These are phyloP conservation scores for Psilocybe sp. DNA, from an alignment of 768 basidiomycete species.

Conservation along the genomic window DNA sequence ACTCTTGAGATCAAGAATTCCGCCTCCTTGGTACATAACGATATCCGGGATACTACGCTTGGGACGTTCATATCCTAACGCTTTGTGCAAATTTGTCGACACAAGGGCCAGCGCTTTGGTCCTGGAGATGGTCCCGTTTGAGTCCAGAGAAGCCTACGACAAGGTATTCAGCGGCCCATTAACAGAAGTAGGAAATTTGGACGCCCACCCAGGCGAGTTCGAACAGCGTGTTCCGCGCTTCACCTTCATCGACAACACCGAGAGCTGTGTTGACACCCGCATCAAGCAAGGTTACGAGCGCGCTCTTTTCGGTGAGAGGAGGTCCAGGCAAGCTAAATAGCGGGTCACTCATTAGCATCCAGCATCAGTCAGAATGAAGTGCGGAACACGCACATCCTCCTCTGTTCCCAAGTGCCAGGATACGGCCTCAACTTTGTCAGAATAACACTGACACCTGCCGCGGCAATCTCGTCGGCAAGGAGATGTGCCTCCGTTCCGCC, in stretches of 20 bases:
- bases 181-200: not conserved
- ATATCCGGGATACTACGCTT: conserved; percentile 26
- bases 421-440: conserved; percentile 60
- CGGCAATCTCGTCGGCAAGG: conserved; percentile 59
- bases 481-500: conserved; percentile 63
- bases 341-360: not conserved
- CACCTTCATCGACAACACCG: conserved; percentile 57
- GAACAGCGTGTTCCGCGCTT: conserved; percentile 67
- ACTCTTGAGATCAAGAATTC: conserved; percentile 40
- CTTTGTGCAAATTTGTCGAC: conserved; percentile 39
- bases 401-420: conserved; percentile 62
- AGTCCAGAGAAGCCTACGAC: conserved; percentile 23
- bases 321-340: conserved; percentile 60
- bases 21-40: conserved; percentile 40
- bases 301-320: conserved; percentile 57
- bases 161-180: not conserved
- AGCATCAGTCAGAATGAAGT: not conserved
- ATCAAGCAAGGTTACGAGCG: conserved; percentile 49
- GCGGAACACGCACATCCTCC: conserved; percentile 49
- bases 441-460: conserved; percentile 67
- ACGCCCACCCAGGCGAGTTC: conserved; percentile 54
- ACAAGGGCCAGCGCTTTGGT: conserved; percentile 37
- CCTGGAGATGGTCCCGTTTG: conserved; percentile 36
- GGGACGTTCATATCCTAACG: conserved; percentile 31
- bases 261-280: conserved; percentile 65